Percentiles rank a stretch among this genome's conserved stretches.
phyloP scores from a whole-genome alignment of 2,329 filamentous ascomycete genomes.

The Arthrobotrys sphaeroides region DNA sequence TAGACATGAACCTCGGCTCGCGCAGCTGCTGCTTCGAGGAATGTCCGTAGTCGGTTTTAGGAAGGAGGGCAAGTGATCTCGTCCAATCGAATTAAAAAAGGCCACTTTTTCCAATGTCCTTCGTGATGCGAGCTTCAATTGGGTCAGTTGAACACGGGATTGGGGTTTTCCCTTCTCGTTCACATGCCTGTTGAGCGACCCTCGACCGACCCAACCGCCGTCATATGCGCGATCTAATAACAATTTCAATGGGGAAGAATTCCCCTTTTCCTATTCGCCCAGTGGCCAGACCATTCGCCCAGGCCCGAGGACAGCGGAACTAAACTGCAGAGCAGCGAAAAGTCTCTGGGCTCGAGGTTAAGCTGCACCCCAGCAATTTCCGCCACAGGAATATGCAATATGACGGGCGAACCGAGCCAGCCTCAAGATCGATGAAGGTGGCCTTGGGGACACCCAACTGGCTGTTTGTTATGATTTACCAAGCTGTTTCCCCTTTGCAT shows the following conservation, averaged over 20 bases:
- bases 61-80: slow-evolving; percentile 4
- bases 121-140: not conserved
- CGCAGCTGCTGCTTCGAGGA: slow-evolving; percentile 8
- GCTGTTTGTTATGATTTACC: slow-evolving; percentile 38
- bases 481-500: slow-evolving; percentile 44
- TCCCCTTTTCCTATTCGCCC: slow-evolving; percentile 38
- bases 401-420: slow-evolving; percentile 48
- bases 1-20: not conserved
- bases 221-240: slow-evolving; percentile 18
- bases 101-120: not conserved
- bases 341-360: not conserved
- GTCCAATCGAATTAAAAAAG: slow-evolving; percentile 3
- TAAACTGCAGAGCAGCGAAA: not conserved
- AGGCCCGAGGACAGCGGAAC: not conserved
- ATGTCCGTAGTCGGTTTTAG: not conserved
- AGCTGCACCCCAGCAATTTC: slow-evolving; percentile 49
- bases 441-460: not conserved
- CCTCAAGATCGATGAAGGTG: slow-evolving; percentile 23
- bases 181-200: slow-evolving; percentile 5
- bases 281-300: too few species aligned
- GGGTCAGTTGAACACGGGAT: slow-evolving; percentile 11
- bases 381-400: slow-evolving; percentile 50
- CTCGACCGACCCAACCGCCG: not conserved
- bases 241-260: slow-evolving; percentile 24
- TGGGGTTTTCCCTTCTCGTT: not conserved